Evolutionary conservation across 257 asterid species (phyloP).

Genomic region (Petunia axillaris): DNA sequence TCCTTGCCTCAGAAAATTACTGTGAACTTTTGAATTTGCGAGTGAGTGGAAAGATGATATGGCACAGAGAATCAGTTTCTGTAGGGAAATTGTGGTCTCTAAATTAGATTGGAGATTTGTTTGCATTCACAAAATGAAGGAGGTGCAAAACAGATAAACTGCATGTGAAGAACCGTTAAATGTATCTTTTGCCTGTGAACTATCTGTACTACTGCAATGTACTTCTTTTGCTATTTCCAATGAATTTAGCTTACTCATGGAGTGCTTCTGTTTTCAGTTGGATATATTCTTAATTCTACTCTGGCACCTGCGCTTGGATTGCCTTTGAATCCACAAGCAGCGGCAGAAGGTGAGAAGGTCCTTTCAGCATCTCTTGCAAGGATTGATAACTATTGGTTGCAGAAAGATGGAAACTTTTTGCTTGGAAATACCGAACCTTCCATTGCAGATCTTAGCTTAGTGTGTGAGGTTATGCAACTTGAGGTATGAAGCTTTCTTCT

Average conservation of each 20-base stretch:
- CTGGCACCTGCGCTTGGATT: conserved; percentile 72
- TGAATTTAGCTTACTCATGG: conserved; percentile 14
- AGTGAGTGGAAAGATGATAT: too few relatives aligned
- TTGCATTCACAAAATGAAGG: neutral
- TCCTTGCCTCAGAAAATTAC: neutral
- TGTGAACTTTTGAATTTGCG: neutral
- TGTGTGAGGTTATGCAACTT: conserved; percentile 90
- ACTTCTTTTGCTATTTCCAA: conserved; percentile 15
- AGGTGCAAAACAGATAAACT: neutral
- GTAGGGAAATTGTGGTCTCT: neutral
- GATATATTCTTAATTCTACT: conserved; percentile 49
- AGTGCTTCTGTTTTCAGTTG: conserved; percentile 47
- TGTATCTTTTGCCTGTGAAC: neutral
- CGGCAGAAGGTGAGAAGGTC: conserved; percentile 68
- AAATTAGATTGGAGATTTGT: neutral
- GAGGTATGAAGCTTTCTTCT: conserved; percentile 50
- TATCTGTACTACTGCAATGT: neutral
- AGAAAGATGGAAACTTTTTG: conserved; percentile 67
- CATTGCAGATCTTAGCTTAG: conserved; percentile 86
- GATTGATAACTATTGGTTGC: conserved; percentile 77
- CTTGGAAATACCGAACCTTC: conserved; percentile 80
- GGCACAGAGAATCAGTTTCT: neutral
- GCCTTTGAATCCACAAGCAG: conserved; percentile 66
- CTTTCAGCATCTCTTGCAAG: conserved; percentile 63
- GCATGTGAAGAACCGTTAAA: neutral